Evolutionary conservation across 2,329 filamentous ascomycete genomes (phyloP).

Genomic region (Arthrobotrys megalospora): DNA sequence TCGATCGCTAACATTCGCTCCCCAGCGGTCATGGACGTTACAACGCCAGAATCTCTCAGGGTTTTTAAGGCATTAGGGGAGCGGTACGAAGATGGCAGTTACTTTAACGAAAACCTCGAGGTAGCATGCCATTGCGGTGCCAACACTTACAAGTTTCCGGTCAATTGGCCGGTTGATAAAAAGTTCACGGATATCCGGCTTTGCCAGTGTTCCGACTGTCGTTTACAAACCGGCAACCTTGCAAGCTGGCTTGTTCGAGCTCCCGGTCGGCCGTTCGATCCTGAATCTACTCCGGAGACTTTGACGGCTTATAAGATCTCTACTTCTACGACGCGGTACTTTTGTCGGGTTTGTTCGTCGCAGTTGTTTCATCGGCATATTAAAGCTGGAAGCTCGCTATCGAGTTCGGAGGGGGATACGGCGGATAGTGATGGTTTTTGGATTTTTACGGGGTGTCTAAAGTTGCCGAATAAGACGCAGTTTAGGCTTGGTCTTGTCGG

Average conservation of each 20-base stretch:
- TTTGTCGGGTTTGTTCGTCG: conserved; percentile 41
- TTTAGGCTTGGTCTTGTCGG: conserved; percentile 16
- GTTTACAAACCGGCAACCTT: conserved; percentile 34
- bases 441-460: conserved; percentile 18
- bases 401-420: background rate
- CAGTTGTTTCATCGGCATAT: conserved; percentile 23
- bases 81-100: too few relatives aligned
- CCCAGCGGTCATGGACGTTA: too few relatives aligned
- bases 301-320: conserved; percentile 13
- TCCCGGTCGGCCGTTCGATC: conserved; percentile 33
- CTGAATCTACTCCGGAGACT: background rate
- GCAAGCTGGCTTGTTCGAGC: conserved; percentile 30
- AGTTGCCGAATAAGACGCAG: conserved; percentile 11
- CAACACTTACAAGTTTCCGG: conserved; percentile 16
- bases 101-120: background rate
- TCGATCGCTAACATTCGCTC: too few relatives aligned
- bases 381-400: too few relatives aligned
- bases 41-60: too few relatives aligned
- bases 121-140: conserved; percentile 35
- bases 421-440: conserved; percentile 14
- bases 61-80: too few relatives aligned
- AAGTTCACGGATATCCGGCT: conserved; percentile 22
- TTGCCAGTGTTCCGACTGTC: conserved; percentile 37
- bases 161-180: conserved; percentile 17
- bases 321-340: conserved; percentile 19